Base-by-base conservation (phyloP, 2,329 filamentous ascomycete genomes). In the Ophiostoma novo-ulmi region DNA sequence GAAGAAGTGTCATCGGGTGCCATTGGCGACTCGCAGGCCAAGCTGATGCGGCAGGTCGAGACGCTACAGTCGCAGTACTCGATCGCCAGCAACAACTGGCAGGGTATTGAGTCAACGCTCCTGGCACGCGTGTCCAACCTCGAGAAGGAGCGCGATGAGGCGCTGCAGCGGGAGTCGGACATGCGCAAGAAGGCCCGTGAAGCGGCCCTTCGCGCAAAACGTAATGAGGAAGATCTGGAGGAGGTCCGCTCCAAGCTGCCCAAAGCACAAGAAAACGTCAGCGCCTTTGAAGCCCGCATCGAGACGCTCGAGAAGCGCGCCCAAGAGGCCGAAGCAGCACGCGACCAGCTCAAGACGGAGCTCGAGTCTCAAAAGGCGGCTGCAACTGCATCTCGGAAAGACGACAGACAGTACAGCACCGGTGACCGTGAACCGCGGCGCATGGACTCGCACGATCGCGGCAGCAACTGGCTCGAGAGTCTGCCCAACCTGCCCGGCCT, bases 81-180 rank as follows among this genome's bases (percentile, higher is more conserved):
- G 0, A 89, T 96, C 70, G 95, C 95, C 1, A 95, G 92, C 75
- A 93, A 97, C 77, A 99, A 99, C 76, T 99, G 96, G 95, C 94
- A 97, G 77, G 92, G 93, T 0, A 96, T 99, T 73, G 94, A 99
- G 79, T 88, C 91, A 11, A 96, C 92, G 2, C 81, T 99, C 41
- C 86, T 94, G 68, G 88, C 92, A 31, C 88, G 94, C 71, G 85
- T 95, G 13, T 85, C 89, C 4, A 89, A 83, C 68, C 83, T 98
- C 11, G 95, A 99, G 78, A 95, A 91, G 77, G 96, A 99, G 79
- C 88, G 92, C 70, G 94, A 98, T 77, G 95, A 99, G 76, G 87
- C 92, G 10, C 85, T 88, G 68, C 89, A 89, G 75, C 89, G 92
- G 71, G 95, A 99, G 80, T 90, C 88, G 5, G 95, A 98, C 55